Percentiles rank a stretch among this genome's conserved stretches.
Evolutionary conservation across 2,329 filamentous ascomycete genomes (phyloP).

Genomic region (Fusarium veterinarium): DNA sequence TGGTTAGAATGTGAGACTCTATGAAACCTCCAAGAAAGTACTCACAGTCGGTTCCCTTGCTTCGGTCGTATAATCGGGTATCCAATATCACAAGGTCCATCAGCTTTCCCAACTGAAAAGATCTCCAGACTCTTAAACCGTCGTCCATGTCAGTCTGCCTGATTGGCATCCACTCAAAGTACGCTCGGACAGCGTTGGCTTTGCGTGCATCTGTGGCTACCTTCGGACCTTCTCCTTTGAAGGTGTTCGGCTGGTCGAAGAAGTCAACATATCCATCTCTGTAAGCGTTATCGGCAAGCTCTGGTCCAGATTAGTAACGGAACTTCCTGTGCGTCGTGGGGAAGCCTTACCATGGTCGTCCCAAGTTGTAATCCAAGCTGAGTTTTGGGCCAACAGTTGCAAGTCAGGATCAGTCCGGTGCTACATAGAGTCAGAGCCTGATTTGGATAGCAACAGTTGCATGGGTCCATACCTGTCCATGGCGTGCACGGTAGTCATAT

Average conservation of each 20-base stretch:
- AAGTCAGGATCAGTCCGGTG: background rate
- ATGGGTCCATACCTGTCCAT: background rate
- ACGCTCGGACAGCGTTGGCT: background rate
- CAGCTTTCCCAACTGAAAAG: background rate
- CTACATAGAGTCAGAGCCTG: background rate
- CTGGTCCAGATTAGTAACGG: background rate
- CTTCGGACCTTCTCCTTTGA: background rate
- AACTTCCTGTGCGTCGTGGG: fast-evolving
- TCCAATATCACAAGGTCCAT: constrained; percentile 4
- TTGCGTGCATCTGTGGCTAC: constrained; percentile 2
- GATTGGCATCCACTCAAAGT: constrained; percentile 12
- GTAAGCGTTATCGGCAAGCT: background rate
- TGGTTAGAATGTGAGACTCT: fast-evolving
- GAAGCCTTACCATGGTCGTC: background rate
- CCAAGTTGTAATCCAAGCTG: constrained; percentile 5
- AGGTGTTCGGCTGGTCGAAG: background rate
- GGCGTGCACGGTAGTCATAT: background rate
- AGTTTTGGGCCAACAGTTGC: background rate
- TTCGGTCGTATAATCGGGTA: constrained; percentile 1
- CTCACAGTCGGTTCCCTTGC: constrained; percentile 2
- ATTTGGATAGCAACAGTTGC: fast-evolving
- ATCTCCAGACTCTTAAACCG: background rate
- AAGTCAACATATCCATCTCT: background rate
- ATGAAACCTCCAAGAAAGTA: fast-evolving
- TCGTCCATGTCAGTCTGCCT: constrained; percentile 8